These are phyloP conservation scores for Maudiozyma turicensis DNA, from an alignment of 805 yeast species.

Conservation along the genomic window DNA sequence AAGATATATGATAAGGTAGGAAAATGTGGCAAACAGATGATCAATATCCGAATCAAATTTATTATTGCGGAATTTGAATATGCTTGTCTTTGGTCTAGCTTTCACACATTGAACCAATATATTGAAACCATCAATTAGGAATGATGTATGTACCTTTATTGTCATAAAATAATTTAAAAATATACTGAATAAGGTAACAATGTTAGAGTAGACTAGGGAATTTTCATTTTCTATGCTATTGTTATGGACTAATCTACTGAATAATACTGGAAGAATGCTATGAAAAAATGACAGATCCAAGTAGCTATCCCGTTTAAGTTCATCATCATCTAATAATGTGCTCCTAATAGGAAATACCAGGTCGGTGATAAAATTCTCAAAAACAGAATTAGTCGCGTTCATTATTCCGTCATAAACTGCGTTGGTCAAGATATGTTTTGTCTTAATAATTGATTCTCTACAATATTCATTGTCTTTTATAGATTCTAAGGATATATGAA, in stretches of 20 bases:
- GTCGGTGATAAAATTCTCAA: constrained; percentile 9
- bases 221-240: neutral
- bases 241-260: neutral
- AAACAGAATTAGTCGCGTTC: constrained; percentile 13
- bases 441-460: constrained; percentile 10
- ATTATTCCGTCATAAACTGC: constrained; percentile 29
- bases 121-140: neutral
- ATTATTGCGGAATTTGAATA: neutral
- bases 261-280: constrained; percentile 6
- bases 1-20: neutral
- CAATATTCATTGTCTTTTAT: neutral
- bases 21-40: neutral
- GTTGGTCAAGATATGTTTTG: constrained; percentile 27
- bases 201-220: neutral
- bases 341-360: neutral
- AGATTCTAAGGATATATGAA: neutral
- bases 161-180: neutral
- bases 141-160: neutral
- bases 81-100: neutral
- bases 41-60: neutral
- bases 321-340: neutral
- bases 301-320: constrained; percentile 3
- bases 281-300: constrained; percentile 9
- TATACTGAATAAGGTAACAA: neutral
- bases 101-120: neutral